Evolutionary conservation across 805 yeast genomes (phyloP).

Genomic region (Groenewaldozyma salmanticensis): DNA sequence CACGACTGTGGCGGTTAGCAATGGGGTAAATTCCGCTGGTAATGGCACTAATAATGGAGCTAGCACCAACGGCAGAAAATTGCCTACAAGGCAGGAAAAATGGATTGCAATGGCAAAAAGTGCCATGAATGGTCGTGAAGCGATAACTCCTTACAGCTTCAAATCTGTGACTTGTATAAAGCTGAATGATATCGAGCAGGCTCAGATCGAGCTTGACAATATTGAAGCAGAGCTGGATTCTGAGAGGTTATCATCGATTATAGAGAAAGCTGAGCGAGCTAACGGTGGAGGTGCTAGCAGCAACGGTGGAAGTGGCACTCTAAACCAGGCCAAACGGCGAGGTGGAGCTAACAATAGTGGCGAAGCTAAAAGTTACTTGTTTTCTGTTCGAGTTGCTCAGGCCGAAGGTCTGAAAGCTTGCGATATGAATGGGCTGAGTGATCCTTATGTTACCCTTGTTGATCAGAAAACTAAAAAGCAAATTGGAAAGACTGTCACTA

Average conservation of each 20-base stretch:
- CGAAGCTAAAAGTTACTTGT: slow-evolving; percentile 37
- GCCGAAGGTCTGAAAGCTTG: slow-evolving; percentile 52
- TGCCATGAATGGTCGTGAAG: slow-evolving; percentile 29
- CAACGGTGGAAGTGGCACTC: too few species aligned
- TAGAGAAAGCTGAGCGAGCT: slow-evolving; percentile 30
- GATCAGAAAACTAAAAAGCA: slow-evolving; percentile 46
- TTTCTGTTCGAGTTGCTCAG: slow-evolving; percentile 50
- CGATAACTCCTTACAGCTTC: slow-evolving; percentile 49
- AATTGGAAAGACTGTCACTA: slow-evolving; percentile 60
- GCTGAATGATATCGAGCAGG: slow-evolving; percentile 49
- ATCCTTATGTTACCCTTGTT: slow-evolving; percentile 52
- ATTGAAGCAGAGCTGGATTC: slow-evolving; percentile 52
- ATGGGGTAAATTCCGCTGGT: too few species aligned
- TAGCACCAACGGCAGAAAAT: neutral
- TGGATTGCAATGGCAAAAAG: slow-evolving; percentile 29
- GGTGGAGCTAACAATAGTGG: slow-evolving; percentile 5
- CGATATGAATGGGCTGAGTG: slow-evolving; percentile 38
- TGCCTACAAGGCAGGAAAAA: slow-evolving; percentile 22
- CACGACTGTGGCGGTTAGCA: too few species aligned
- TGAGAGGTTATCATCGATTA: slow-evolving; percentile 39
- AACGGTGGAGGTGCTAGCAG: too few species aligned
- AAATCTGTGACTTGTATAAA: slow-evolving; percentile 58
- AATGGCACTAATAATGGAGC: too few species aligned
- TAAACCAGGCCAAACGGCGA: too few species aligned
- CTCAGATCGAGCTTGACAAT: slow-evolving; percentile 34